Evolutionary conservation across 495 filamentous ascomycete genomes (phyloP).

Genomic region (Viridothelium virens): DNA sequence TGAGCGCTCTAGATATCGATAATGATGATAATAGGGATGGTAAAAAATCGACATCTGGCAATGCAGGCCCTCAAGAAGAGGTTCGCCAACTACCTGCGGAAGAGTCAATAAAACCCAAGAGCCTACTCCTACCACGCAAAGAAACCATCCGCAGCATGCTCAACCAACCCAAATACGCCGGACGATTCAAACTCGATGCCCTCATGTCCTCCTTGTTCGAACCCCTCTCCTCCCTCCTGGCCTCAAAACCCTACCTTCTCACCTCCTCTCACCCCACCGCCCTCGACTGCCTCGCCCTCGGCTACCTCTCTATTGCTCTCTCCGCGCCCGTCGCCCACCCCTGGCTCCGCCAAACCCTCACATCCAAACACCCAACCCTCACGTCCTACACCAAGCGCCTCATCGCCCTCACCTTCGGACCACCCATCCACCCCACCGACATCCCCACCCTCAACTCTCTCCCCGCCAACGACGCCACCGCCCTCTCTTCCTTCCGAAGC

Average conservation of each 20-base stretch:
- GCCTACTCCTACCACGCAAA: constrained; percentile 28
- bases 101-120: constrained; percentile 20
- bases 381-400: constrained; percentile 40
- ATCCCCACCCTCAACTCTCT: not conserved
- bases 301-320: constrained; percentile 67
- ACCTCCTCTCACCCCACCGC: constrained; percentile 44
- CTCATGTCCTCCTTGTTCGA: constrained; percentile 60
- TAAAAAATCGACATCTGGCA: constrained; percentile 22
- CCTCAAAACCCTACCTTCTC: constrained; percentile 49
- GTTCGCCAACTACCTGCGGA: constrained; percentile 12
- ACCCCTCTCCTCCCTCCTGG: constrained; percentile 58
- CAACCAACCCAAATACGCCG: constrained; percentile 32
- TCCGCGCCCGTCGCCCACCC: constrained; percentile 60
- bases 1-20: constrained; percentile 59
- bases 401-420: not conserved
- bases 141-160: constrained; percentile 30
- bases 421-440: not conserved
- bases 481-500: not conserved
- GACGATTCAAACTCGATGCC: constrained; percentile 60
- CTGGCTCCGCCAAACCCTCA: constrained; percentile 62
- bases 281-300: constrained; percentile 70
- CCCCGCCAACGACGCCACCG: not conserved
- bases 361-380: constrained; percentile 47
- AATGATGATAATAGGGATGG: constrained; percentile 31
- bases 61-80: constrained; percentile 10